A percentile compares a stretch with the other conserved stretches of the same genome.
Evolutionary conservation across 306 rosid genomes (phyloP).

Genomic region (Lablab purpureus): DNA sequence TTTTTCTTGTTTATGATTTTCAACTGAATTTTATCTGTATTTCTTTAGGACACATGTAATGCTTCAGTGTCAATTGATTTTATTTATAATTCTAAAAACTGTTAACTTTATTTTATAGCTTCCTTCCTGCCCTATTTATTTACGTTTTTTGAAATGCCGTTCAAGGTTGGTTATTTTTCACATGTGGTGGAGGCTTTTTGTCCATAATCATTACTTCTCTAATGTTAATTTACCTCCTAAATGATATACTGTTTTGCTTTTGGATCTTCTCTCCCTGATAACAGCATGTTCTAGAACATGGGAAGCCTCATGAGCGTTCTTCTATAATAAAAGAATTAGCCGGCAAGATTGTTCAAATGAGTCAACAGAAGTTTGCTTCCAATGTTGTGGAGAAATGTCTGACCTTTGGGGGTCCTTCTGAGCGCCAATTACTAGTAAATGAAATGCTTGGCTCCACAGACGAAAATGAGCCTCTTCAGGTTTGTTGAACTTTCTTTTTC

Average conservation of each 20-base stretch:
- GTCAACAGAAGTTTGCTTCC: slow-evolving; percentile 94
- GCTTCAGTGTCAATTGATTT: neutral
- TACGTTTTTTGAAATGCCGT: slow-evolving; percentile 7
- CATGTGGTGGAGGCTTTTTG: neutral
- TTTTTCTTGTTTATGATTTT: neutral
- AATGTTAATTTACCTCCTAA: neutral
- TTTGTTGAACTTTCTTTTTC: slow-evolving; percentile 35
- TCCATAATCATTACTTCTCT: neutral
- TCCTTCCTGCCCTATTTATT: neutral
- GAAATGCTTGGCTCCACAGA: slow-evolving; percentile 98
- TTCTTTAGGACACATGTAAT: neutral
- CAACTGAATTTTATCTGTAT: neutral
- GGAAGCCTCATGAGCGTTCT: slow-evolving; percentile 92
- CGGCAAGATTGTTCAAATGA: slow-evolving; percentile 88
- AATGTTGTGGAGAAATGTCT: slow-evolving; percentile 94
- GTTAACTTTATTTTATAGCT: neutral
- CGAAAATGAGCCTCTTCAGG: slow-evolving; percentile 99
- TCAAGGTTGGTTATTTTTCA: slow-evolving; percentile 8
- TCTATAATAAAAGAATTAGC: slow-evolving; percentile 91
- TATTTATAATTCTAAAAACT: neutral
- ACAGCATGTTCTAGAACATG: slow-evolving; percentile 93
- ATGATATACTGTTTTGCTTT: no score
- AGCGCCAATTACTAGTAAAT: slow-evolving; percentile 81
- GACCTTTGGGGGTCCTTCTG: slow-evolving; percentile 87
- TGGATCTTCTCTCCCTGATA: slow-evolving; percentile 7